Conservation (phyloP, 139 green algal genomes). For the Volvox africanus region DNA sequence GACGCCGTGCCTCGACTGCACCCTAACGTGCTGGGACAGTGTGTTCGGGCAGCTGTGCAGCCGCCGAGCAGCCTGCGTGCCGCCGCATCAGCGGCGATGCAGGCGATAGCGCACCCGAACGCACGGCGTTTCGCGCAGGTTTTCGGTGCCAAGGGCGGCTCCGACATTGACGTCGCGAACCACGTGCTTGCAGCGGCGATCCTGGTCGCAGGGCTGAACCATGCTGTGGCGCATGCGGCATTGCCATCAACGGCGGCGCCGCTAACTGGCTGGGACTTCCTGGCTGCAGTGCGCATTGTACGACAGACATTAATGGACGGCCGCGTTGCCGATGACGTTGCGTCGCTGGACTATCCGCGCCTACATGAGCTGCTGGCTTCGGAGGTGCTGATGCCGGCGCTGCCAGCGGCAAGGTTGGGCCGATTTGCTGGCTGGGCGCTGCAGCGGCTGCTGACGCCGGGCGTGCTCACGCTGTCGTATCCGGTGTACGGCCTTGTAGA, state of each 20-base stretch:
- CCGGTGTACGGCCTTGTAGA: constrained; percentile 37
- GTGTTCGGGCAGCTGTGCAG: constrained; percentile 27
- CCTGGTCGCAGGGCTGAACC: constrained; percentile 13
- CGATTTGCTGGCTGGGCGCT: constrained; percentile 19
- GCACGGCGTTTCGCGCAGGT: constrained; percentile 22
- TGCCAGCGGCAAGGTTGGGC: constrained; percentile 23
- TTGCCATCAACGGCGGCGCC: constrained; percentile 23
- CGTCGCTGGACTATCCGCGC: constrained; percentile 24
- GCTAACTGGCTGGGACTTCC: constrained; percentile 25
- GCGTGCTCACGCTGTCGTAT: constrained; percentile 23
- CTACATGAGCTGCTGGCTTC: constrained; percentile 25
- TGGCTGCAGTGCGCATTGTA: constrained; percentile 9
- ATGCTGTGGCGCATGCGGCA: not conserved
- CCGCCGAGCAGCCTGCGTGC: constrained; percentile 28
- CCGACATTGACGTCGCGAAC: constrained; percentile 30
- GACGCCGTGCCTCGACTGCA: constrained; percentile 25
- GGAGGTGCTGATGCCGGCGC: constrained; percentile 41
- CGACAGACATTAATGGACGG: constrained; percentile 12
- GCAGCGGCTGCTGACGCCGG: constrained; percentile 38
- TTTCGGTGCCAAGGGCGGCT: constrained; percentile 6
- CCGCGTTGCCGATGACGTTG: constrained; percentile 3
- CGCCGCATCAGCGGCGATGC: not conserved
- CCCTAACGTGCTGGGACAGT: constrained; percentile 35
- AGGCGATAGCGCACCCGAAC: constrained; percentile 17
- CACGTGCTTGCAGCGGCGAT: constrained; percentile 11